These are phyloP conservation scores for Pichia cephalocereana DNA, from an alignment of 805 yeast genomes.

Conservation along the genomic window DNA sequence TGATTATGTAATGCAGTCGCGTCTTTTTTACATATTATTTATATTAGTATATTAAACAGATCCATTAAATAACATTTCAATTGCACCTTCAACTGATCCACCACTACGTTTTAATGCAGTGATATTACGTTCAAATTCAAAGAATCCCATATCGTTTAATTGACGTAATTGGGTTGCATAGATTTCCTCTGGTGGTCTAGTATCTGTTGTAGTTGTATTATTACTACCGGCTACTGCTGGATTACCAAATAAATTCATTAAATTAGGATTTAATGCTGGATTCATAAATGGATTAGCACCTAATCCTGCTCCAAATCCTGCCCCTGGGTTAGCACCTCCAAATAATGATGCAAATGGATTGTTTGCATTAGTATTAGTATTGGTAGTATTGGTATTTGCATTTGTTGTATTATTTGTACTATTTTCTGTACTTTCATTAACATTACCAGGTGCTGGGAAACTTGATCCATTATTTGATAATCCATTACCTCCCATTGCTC, in stretches of 20 bases:
- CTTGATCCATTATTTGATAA: slow-evolving; percentile 18
- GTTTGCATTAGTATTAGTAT: slow-evolving; percentile 15
- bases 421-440: slow-evolving; percentile 8
- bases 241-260: slow-evolving; percentile 42
- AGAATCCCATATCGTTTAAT: slow-evolving; percentile 77
- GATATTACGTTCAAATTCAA: slow-evolving; percentile 86
- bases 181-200: slow-evolving; percentile 72
- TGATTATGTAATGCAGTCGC: no score
- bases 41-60: slow-evolving; percentile 26
- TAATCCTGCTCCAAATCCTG: not conserved
- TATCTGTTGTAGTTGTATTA: slow-evolving; percentile 63
- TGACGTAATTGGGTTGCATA: slow-evolving; percentile 66
- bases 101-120: slow-evolving; percentile 91
- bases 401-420: slow-evolving; percentile 11
- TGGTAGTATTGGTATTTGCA: slow-evolving; percentile 10
- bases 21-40: no score
- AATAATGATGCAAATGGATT: slow-evolving; percentile 38
- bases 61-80: slow-evolving; percentile 73
- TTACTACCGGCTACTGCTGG: slow-evolving; percentile 10
- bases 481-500: slow-evolving; percentile 32
- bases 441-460: slow-evolving; percentile 45
- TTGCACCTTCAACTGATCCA: slow-evolving; percentile 95
- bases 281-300: slow-evolving; percentile 22
- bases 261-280: slow-evolving; percentile 41
- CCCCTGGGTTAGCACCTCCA: slow-evolving; percentile 19